Conservation (phyloP, 306 rosid species). For the Vigna hirtella region DNA sequence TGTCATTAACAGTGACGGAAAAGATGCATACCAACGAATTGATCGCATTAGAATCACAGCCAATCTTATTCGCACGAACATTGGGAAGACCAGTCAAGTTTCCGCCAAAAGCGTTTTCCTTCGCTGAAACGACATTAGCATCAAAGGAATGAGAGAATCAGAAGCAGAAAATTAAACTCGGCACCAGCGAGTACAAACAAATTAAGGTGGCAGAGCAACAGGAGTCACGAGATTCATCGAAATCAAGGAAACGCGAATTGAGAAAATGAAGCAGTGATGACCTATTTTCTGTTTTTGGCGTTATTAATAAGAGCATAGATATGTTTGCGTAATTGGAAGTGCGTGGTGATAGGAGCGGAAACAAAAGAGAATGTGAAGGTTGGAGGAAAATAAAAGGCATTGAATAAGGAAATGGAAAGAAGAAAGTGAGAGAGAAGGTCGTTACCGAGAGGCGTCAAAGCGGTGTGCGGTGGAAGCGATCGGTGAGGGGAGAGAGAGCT, state of each 20-base stretch:
- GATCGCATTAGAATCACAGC: conserved; percentile 62
- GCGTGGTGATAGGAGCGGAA: neutral
- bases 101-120: conserved; percentile 67
- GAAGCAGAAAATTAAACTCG: neutral
- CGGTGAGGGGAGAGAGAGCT: conserved; percentile 65
- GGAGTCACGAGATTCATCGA: conserved; percentile 7
- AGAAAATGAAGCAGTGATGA: neutral
- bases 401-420: neutral
- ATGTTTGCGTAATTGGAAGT: neutral
- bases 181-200: neutral
- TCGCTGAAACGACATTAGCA: conserved; percentile 52
- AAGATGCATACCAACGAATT: conserved; percentile 68
- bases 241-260: neutral
- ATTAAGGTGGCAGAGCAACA: neutral
- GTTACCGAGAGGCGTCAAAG: conserved; percentile 59
- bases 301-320: neutral
- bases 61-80: conserved; percentile 74
- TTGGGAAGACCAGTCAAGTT: conserved; percentile 67
- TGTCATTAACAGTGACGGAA: conserved; percentile 17
- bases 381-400: neutral
- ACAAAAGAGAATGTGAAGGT: neutral
- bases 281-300: neutral
- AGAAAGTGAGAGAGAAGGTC: conserved; percentile 30
- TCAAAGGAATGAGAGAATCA: conserved; percentile 16
- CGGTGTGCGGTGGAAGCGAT: conserved; percentile 63